Evolutionary conservation across 495 filamentous ascomycete species (phyloP), one percentile per base, ranked within the genome.

Genomic region (Penicillium robsamsonii): DNA sequence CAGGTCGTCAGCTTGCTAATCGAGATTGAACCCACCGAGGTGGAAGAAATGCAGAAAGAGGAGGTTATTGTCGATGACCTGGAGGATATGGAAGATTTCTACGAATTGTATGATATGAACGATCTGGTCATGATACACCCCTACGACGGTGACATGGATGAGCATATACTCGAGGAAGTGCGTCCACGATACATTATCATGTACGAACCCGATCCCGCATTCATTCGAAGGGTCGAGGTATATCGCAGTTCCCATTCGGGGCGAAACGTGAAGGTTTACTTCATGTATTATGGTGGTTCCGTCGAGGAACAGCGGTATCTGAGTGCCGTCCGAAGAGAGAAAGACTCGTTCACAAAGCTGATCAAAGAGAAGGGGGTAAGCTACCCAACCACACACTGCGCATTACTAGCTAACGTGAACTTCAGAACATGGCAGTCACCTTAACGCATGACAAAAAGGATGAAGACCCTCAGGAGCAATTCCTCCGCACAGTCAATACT

Each of bases 231-330:
- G 25, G 87, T 98, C 9, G 94, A 98, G 64, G 92, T 97, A 5
- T 98, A 97, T 70, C 87, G 95, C 37, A 95, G 90, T 55, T 96
- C 91, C 11, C 94, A 98, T 68, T 86, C 84, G 33, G 89, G 95
- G 64, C 79, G 92, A 30, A 92, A 92, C 64, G 87, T 97, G 33
- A 80, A 87, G 50, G 92, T 96, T 0, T 98, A 96, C 70, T 97
- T 97, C 65, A 84, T 97, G 75, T 97, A 93, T 67, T 98, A 98
- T 57, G 87, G 90, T 40, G 87, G 88, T 9, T 96, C 91, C 0
- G 94, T 98, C 5, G 94, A 98, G 74, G 94, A 98, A 67, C 95
- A 97, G 60, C 87, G 94, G 9, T 97, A 96, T 63, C 79, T 98
- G 5, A 91, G 89, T 42, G 85, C 86, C 5, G 90, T 97, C 20